Percentiles rank a stretch among this genome's conserved stretches.
phyloP scores from a whole-genome alignment of 2,329 filamentous ascomycete genomes.

The Metarhizium sp. region DNA sequence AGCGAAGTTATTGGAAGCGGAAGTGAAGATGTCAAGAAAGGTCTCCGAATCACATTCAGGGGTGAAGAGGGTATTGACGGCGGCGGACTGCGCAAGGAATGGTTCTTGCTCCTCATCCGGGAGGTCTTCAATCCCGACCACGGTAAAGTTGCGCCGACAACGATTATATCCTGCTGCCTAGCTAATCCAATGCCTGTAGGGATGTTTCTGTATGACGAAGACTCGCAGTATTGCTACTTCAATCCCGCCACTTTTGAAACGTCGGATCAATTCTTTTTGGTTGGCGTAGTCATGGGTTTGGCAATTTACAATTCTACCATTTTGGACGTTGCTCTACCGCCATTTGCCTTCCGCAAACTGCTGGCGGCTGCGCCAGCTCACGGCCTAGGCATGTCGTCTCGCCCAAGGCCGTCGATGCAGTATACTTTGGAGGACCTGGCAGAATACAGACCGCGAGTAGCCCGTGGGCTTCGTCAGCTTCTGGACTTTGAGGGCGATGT shows the following conservation, averaged over 20 bases:
- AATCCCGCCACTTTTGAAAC: slow-evolving; percentile 85
- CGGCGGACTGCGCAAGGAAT: slow-evolving; percentile 84
- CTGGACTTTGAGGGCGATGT: slow-evolving; percentile 81
- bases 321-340: slow-evolving; percentile 76
- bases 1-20: slow-evolving; percentile 76
- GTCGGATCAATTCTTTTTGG: slow-evolving; percentile 83
- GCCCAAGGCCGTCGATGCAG: slow-evolving; percentile 53
- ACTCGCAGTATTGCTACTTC: slow-evolving; percentile 87
- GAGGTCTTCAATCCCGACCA: slow-evolving; percentile 89
- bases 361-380: slow-evolving; percentile 64
- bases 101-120: slow-evolving; percentile 80
- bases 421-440: slow-evolving; percentile 76
- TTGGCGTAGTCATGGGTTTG: slow-evolving; percentile 78
- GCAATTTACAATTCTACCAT: slow-evolving; percentile 96
- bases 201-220: slow-evolving; percentile 88
- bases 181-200: slow-evolving; percentile 39
- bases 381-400: slow-evolving; percentile 41
- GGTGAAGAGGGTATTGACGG: slow-evolving; percentile 90
- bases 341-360: slow-evolving; percentile 83
- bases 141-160: slow-evolving; percentile 44
- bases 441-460: slow-evolving; percentile 69
- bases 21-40: slow-evolving; percentile 83
- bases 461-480: slow-evolving; percentile 64
- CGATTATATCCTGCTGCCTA: background rate
- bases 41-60: slow-evolving; percentile 71